Percentiles rank a stretch among this genome's conserved stretches.
These are phyloP conservation scores for Sanguinoderma infundibulare DNA, from an alignment of 1,284 basidiomycete genomes.

Conservation along the genomic window DNA sequence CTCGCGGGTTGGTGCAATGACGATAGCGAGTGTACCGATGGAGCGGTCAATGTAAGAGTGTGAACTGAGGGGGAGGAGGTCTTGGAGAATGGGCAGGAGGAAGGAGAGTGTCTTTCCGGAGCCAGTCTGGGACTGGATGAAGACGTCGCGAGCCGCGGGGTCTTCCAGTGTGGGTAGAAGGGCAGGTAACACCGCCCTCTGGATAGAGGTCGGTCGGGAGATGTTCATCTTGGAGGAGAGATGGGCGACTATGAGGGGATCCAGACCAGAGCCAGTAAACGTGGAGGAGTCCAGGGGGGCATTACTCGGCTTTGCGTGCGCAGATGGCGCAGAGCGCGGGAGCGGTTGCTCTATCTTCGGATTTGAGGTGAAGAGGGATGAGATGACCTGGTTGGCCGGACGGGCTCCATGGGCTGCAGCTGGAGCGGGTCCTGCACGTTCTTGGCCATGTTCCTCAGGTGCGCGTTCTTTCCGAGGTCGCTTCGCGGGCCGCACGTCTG, in stretches of 20 bases:
- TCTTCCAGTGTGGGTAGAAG: conserved; percentile 58
- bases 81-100: conserved; percentile 94
- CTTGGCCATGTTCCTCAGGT: conserved; percentile 24
- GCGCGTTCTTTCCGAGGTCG: conserved; percentile 48
- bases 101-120: conserved; percentile 98
- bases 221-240: conserved; percentile 85
- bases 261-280: conserved; percentile 78
- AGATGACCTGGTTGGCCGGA: conserved; percentile 75
- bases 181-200: conserved; percentile 80
- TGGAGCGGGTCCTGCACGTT: conserved; percentile 17
- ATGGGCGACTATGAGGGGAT: conserved; percentile 83
- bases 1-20: conserved; percentile 95
- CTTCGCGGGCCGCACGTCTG: conserved; percentile 46
- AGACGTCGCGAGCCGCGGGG: conserved; percentile 72
- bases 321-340: conserved; percentile 33
- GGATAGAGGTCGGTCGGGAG: conserved; percentile 89
- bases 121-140: conserved; percentile 97
- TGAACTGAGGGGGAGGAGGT: conserved; percentile 87
- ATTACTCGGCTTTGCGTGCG: conserved; percentile 71
- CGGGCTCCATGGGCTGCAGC: conserved; percentile 37
- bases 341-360: conserved; percentile 60
- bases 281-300: conserved; percentile 82
- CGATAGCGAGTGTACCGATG: conserved; percentile 91
- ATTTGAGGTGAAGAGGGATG: conserved; percentile 89
- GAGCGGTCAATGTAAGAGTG: conserved; percentile 87